Conservation (phyloP, 1,284 basidiomycete species). For the Cryptococcus neoformans region DNA sequence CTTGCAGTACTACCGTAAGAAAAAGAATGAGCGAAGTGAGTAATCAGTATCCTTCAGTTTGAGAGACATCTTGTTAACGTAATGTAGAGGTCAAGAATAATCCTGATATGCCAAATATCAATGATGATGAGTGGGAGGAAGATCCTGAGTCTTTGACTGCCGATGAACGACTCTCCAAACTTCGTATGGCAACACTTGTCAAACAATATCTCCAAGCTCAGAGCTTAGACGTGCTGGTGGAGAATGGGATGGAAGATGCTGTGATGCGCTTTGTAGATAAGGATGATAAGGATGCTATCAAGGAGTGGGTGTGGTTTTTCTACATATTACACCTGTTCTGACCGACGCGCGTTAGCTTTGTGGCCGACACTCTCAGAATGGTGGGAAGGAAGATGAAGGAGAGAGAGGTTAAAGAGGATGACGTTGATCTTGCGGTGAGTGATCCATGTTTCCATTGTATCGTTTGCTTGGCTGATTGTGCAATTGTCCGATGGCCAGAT, state of each 20-base stretch:
- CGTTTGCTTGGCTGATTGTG: background rate
- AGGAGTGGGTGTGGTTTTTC: slow-evolving; percentile 58
- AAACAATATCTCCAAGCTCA: slow-evolving; percentile 84
- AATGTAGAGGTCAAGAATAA: slow-evolving; percentile 36
- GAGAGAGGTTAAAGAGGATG: slow-evolving; percentile 63
- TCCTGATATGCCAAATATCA: slow-evolving; percentile 51
- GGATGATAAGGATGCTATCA: slow-evolving; percentile 87
- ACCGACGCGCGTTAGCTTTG: slow-evolving; percentile 58
- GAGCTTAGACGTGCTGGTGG: slow-evolving; percentile 79
- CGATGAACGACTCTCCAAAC: slow-evolving; percentile 43
- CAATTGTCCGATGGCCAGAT: slow-evolving; percentile 54
- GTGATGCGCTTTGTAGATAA: slow-evolving; percentile 93
- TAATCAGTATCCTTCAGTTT: background rate
- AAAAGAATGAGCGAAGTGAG: slow-evolving; percentile 56
- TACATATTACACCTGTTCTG: background rate
- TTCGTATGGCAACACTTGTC: slow-evolving; percentile 61
- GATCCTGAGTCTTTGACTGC: slow-evolving; percentile 55
- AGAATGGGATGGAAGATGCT: slow-evolving; percentile 82
- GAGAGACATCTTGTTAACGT: background rate
- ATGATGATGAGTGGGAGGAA: slow-evolving; percentile 62
- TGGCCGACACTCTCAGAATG: slow-evolving; percentile 59
- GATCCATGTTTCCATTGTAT: background rate
- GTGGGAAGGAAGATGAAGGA: slow-evolving; percentile 52
- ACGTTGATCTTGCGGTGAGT: slow-evolving; percentile 65
- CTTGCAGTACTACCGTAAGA: slow-evolving; percentile 82